Evolutionary conservation across 1,284 basidiomycete genomes (phyloP).

Genomic region (Austroboletus rostrupii): DNA sequence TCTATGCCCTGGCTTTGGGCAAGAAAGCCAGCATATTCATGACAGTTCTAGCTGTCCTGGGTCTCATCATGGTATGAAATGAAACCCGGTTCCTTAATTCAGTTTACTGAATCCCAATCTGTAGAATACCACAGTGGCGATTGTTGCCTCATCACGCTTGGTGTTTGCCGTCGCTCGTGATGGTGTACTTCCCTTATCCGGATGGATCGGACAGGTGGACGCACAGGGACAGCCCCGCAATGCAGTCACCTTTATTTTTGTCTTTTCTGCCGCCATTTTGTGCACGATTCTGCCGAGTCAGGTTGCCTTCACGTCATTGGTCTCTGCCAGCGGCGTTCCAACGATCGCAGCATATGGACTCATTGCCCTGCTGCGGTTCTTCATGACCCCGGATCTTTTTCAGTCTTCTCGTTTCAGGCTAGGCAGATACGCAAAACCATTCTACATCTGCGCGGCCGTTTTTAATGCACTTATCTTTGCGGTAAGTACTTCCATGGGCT

Average conservation of each 20-base stretch:
- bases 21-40: conserved; percentile 76
- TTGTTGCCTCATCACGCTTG: conserved; percentile 51
- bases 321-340: conserved; percentile 77
- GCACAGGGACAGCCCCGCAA: conserved; percentile 69
- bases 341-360: conserved; percentile 82
- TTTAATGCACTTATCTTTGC: conserved; percentile 75
- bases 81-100: background rate
- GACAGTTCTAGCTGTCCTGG: conserved; percentile 75
- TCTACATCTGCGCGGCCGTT: conserved; percentile 61
- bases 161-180: conserved; percentile 86
- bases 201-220: conserved; percentile 76
- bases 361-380: conserved; percentile 67
- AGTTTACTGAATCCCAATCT: background rate
- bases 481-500: conserved; percentile 38
- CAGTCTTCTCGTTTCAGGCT: conserved; percentile 66
- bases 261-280: conserved; percentile 67
- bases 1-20: conserved; percentile 79
- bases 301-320: conserved; percentile 82
- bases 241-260: conserved; percentile 77
- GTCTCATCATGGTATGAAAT: conserved; percentile 66
- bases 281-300: conserved; percentile 83
- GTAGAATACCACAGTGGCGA: background rate
- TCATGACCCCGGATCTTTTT: conserved; percentile 73
- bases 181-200: conserved; percentile 76
- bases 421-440: conserved; percentile 60